Base-by-base conservation (phyloP, 306 rosid genomes). In the Datisca glomerata region DNA sequence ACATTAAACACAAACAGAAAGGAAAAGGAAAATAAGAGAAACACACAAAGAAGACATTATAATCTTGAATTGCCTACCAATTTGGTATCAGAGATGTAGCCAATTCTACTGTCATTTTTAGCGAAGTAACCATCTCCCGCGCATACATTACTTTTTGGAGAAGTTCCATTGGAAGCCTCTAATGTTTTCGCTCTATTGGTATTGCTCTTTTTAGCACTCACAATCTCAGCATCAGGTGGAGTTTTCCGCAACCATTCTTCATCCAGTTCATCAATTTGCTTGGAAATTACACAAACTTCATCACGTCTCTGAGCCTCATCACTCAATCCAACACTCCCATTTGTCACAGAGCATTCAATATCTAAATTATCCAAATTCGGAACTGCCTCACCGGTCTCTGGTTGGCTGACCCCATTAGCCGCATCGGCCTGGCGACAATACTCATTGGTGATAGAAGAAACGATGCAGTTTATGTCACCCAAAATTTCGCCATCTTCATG, bases 221-320 rank as follows among this genome's bases (percentile, higher is more conserved):
- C 13, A 8, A 27, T 45, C 24, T 53, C 71, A 18, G 49, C 40
- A 49, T 71, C 82, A 1, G 58, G 77, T 4, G 73, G 61, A 18
- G 72, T 58, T 3, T 61, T 66, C 54, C 19, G 61, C 2, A 43
- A 19, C 4, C 12, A 8, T 43, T 59, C 41, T 15, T 36, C 70
- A 3, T 12, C 40, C 14, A 21, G 31, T 32, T 25, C 72, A 0
- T 17, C 59, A 24, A 37, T 29, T 43, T 11, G 34, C 51, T 31
- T 49, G 0, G 17, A 31, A 61, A 12, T 28, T 19, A 18, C 45
- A 24, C 6, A 23, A 12, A 42, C 43, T 49, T 40, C 36, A 32
- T 44, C 40, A 11, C 18, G 24, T 15, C 35, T 42, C 41, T 12
- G 34, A 32, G 23, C 40, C 31, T 9, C 5, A 33, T 37, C 49